Evolutionary conservation across 1,284 basidiomycete species (phyloP), one percentile per base, ranked within the genome.

Genomic region (Cerioporus squamosus): DNA sequence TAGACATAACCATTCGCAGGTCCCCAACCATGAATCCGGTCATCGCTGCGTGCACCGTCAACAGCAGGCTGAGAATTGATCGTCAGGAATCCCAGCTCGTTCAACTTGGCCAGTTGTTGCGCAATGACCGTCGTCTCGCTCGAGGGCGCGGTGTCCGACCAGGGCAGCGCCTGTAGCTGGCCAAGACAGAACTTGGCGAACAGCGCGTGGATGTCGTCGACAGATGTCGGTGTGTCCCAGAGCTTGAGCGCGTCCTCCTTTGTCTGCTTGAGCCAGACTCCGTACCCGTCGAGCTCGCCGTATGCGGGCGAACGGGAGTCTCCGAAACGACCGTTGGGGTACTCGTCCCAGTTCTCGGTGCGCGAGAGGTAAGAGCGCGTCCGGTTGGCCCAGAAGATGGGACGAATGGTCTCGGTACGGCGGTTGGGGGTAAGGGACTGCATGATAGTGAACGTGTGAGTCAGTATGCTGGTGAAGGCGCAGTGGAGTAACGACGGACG

Each of bases 21-120:
- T 14, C 97, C 97, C 91, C 97, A 99, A 10, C 97, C 97, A 72
- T 94, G 91, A 1, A 87, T 80, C 61, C 88, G 87, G 77, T 98
- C 93, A 61, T 93, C 88, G 67, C 94, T 96, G 57, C 82, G 81
- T 10, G 85, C 94, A 49, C 96, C 97, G 71, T 98, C 95, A 36
- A 99, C 97, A 3, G 97, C 95, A 12, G 97, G 97, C 73, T 99
- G 97, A 40, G 94, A 97, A 77, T 98, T 98, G 80, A 99, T 98
- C 2, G 97, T 99, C 68, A 98, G 78, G 82, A 94, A 98, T 9
- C 97, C 96, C 31, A 93, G 80, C 60, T 87, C 81, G 75, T 98
- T 98, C 80, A 99, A 88, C 71, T 84, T 84, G 10, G 90, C 84
- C 15, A 99, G 83, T 70, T 93, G 87, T 47, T 82, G 76, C 31